Conservation (phyloP, 139 green algal species). For the Chlorella sp. region DNA sequence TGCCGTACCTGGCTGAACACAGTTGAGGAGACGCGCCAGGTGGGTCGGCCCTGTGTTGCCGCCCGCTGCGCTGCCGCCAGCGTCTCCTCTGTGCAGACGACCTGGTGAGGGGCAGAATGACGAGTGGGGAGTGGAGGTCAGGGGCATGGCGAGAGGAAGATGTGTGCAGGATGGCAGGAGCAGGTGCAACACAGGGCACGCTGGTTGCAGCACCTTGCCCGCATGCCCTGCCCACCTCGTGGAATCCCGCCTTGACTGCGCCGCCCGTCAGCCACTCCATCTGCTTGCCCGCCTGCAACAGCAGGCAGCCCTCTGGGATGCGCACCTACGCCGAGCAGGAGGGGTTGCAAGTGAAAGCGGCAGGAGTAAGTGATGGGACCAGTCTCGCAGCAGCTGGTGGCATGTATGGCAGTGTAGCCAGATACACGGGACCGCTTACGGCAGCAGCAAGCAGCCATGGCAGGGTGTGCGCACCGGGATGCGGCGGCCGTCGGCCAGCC, state of each 20-base stretch:
- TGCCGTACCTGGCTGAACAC: conserved; percentile 71
- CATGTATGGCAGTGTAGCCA: not conserved
- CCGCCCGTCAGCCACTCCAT: conserved; percentile 92
- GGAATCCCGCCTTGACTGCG: conserved; percentile 79
- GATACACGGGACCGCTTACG: no score
- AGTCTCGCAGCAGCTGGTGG: no score
- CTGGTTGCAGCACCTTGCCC: not conserved
- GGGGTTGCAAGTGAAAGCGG: no score
- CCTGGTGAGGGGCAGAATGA: conserved; percentile 53
- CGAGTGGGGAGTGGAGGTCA: not conserved
- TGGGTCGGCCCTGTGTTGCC: conserved; percentile 52
- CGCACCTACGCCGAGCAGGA: not conserved
- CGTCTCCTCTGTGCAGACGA: conserved; percentile 79
- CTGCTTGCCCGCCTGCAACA: conserved; percentile 93
- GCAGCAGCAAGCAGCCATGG: conserved; percentile 1
- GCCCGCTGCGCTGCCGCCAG: conserved; percentile 64
- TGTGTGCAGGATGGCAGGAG: not conserved
- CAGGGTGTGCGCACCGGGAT: conserved; percentile 73
- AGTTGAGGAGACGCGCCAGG: conserved; percentile 90
- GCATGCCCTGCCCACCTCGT: conserved; percentile 77
- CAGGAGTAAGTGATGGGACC: no score
- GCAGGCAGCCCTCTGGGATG: conserved; percentile 75
- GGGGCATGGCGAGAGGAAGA: not conserved
- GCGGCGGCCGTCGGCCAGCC: conserved; percentile 78
- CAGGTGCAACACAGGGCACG: not conserved